phyloP scores from a whole-genome alignment of 768 basidiomycete genomes.

The Suillus placidus region DNA sequence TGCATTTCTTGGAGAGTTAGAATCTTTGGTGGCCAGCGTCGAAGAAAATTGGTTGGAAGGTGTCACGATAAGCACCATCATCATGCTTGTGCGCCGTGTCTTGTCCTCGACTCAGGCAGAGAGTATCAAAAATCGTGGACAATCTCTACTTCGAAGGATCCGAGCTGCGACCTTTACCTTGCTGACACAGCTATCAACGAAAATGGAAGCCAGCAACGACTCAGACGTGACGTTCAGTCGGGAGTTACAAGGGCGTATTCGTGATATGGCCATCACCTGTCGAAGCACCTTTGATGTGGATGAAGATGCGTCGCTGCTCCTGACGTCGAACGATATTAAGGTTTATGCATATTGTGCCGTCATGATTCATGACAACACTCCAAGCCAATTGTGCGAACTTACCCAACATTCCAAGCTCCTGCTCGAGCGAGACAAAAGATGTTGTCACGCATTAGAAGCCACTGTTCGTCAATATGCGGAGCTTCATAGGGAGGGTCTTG shows the following conservation, averaged over 20 bases:
- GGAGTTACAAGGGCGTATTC: slow-evolving; percentile 27
- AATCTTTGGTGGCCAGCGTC: slow-evolving; percentile 37
- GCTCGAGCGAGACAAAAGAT: slow-evolving; percentile 34
- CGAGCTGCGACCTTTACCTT: slow-evolving; percentile 38
- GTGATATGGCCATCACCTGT: slow-evolving; percentile 43
- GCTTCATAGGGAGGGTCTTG: slow-evolving; percentile 16
- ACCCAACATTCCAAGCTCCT: slow-evolving; percentile 19
- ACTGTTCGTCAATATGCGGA: slow-evolving; percentile 12
- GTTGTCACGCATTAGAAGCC: slow-evolving; percentile 29
- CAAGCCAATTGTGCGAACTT: slow-evolving; percentile 13
- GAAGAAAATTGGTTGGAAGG: slow-evolving; percentile 45
- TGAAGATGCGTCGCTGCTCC: slow-evolving; percentile 10
- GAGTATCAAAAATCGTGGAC: slow-evolving; percentile 20
- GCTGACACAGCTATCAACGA: slow-evolving; percentile 35
- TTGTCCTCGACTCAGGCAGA: slow-evolving; percentile 27
- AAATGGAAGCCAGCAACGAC: slow-evolving; percentile 19
- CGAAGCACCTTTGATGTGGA: slow-evolving; percentile 37
- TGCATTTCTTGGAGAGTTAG: slow-evolving; percentile 40
- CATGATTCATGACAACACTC: slow-evolving; percentile 29
- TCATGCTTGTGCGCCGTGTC: slow-evolving; percentile 39
- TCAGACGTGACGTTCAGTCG: slow-evolving; percentile 11
- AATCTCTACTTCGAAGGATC: slow-evolving; percentile 33
- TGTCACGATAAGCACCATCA: slow-evolving; percentile 35
- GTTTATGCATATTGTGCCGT: slow-evolving; percentile 28
- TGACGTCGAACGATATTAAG: slow-evolving; percentile 20